These are phyloP conservation scores for Fusarium pininemorale DNA, from an alignment of 2,329 filamentous ascomycete species.

Conservation along the genomic window DNA sequence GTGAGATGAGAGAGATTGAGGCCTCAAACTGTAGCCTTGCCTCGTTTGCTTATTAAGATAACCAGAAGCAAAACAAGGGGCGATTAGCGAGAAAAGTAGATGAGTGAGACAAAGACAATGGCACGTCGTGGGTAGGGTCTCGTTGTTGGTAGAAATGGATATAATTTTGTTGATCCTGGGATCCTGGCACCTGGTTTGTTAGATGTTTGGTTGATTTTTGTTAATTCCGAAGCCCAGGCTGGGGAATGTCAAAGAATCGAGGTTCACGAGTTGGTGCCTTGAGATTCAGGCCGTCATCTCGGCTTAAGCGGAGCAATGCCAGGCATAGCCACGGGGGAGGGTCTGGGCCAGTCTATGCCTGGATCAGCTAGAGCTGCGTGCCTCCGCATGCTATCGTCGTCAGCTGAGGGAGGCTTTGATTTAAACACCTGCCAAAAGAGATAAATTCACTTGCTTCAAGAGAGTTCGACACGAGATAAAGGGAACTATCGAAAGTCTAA, in stretches of 20 bases:
- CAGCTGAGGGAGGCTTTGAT: not conserved
- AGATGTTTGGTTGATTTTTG: slow-evolving; percentile 36
- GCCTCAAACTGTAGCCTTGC: slow-evolving; percentile 2
- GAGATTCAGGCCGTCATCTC: not conserved
- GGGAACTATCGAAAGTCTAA: not conserved
- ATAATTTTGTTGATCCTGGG: slow-evolving; percentile 19
- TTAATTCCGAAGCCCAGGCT: not conserved
- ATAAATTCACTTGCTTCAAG: not conserved
- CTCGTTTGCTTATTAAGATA: slow-evolving; percentile 31
- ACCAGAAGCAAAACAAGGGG: not conserved
- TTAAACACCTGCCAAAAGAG: not conserved
- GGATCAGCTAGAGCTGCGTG: not conserved
- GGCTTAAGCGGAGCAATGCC: slow-evolving; percentile 14
- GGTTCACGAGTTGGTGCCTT: slow-evolving; percentile 9
- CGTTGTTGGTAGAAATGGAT: slow-evolving; percentile 5
- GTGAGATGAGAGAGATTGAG: slow-evolving; percentile 3
- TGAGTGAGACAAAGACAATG: not conserved
- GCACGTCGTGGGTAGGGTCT: not conserved
- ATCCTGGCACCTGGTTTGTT: slow-evolving; percentile 31
- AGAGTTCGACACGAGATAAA: not conserved
- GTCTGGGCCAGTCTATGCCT: not conserved
- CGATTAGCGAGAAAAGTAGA: not conserved
- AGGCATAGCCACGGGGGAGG: not conserved
- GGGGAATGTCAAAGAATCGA: slow-evolving; percentile 18
- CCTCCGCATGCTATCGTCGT: not conserved